Percentiles rank a stretch among this genome's conserved stretches.
Conservation (phyloP, 202 grass and related monocot genomes). For the Setaria italica region DNA sequence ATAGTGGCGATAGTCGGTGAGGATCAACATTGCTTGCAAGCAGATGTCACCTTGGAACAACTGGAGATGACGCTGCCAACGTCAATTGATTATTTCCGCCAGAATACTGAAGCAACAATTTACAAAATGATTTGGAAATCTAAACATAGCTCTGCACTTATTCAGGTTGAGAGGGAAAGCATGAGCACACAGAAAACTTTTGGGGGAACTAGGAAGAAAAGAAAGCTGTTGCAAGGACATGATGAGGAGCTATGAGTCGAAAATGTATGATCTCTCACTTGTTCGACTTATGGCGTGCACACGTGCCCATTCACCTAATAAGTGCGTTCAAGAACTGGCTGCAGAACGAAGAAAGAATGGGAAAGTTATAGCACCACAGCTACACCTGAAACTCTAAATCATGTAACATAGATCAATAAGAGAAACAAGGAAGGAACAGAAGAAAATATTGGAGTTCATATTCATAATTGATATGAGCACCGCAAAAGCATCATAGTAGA, state of each 20-base stretch:
- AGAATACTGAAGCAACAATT: not conserved
- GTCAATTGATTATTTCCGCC: not conserved
- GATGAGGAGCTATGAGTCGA: no score
- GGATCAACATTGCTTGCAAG: not conserved
- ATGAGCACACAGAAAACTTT: not conserved
- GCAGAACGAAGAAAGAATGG: not conserved
- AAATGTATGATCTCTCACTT: not conserved
- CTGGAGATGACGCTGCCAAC: not conserved
- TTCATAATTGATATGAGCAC: no score
- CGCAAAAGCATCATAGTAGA: no score
- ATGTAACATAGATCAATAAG: no score
- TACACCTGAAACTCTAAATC: no score
- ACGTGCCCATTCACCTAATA: not conserved
- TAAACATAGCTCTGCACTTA: not conserved
- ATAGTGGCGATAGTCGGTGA: not conserved
- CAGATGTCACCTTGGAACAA: not conserved
- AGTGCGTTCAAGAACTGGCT: not conserved
- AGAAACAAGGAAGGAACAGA: no score
- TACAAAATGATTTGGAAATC: slow-evolving; percentile 8
- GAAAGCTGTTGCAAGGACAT: not conserved
- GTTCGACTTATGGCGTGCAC: not conserved
- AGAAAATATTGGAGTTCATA: no score
- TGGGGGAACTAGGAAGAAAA: not conserved
- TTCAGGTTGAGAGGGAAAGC: not conserved
- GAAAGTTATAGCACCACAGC: no score